These are phyloP conservation scores for Aspergillus ruber DNA, from an alignment of 2,329 filamentous ascomycete species.

Conservation along the genomic window DNA sequence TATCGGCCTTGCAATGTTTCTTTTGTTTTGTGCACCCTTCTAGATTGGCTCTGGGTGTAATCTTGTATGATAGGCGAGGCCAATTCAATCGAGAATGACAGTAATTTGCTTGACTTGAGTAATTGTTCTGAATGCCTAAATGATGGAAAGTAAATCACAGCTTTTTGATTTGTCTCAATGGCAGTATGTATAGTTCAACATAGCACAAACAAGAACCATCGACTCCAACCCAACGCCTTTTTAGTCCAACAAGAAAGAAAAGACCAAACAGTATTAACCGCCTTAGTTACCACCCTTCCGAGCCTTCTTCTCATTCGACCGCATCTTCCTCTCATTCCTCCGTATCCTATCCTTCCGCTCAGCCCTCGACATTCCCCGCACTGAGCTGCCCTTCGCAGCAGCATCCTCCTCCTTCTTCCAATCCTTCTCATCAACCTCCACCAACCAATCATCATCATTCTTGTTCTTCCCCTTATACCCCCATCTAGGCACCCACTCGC, in stretches of 20 bases:
- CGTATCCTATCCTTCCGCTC: conserved; percentile 63
- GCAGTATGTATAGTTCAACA: neutral
- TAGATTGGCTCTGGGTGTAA: conserved; percentile 4
- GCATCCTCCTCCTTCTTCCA: conserved; percentile 60
- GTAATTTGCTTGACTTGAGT: neutral
- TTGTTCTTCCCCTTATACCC: conserved; percentile 90
- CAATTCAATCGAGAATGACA: neutral
- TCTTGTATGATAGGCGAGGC: conserved; percentile 3
- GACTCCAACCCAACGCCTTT: conserved; percentile 19
- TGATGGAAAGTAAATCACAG: no score
- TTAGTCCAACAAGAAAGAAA: conserved; percentile 13
- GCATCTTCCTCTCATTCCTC: conserved; percentile 59
- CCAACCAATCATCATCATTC: conserved; percentile 78
- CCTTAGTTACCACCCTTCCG: conserved; percentile 20
- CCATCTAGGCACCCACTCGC: conserved; percentile 91
- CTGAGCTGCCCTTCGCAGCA: conserved; percentile 53
- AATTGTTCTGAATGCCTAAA: neutral
- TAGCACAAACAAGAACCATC: conserved; percentile 9
- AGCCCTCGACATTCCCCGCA: conserved; percentile 59
- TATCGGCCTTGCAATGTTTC: neutral
- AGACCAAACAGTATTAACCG: neutral
- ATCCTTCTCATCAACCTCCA: conserved; percentile 78
- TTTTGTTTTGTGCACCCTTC: conserved; percentile 1
- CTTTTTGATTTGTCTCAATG: conserved; percentile 1
- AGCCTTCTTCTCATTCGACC: conserved; percentile 56